phyloP scores from a whole-genome alignment of 129 eudicot species.

The Chrysanthemum seticuspe region DNA sequence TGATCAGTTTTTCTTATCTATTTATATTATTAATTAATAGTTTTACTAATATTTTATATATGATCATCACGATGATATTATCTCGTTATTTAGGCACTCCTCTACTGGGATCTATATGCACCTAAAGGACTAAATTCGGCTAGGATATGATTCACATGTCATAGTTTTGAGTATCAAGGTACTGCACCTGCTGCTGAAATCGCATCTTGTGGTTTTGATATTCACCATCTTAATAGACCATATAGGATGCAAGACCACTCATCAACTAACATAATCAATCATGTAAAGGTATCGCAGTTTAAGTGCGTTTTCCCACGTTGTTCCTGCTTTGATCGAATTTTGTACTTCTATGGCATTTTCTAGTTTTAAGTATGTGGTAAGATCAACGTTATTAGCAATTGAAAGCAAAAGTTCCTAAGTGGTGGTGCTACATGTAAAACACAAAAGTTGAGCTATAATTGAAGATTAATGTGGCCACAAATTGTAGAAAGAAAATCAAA shows the following conservation, averaged over 20 bases:
- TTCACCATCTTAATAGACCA: slow-evolving; percentile 77
- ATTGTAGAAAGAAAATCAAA: too few relatives aligned
- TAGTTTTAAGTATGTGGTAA: too few relatives aligned
- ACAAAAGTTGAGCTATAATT: too few relatives aligned
- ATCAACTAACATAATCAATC: slow-evolving; percentile 68
- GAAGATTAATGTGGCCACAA: slow-evolving; percentile 2
- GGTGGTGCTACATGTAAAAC: too few relatives aligned
- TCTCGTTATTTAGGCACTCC: slow-evolving; percentile 62
- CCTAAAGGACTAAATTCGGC: slow-evolving; percentile 94
- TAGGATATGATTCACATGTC: slow-evolving; percentile 93
- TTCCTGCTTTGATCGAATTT: too few relatives aligned
- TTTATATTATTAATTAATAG: background rate
- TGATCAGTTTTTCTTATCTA: background rate
- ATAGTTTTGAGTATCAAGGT: slow-evolving; percentile 97
- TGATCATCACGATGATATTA: background rate
- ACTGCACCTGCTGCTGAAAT: slow-evolving; percentile 84
- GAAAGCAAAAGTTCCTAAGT: too few relatives aligned
- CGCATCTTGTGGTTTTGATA: slow-evolving; percentile 95
- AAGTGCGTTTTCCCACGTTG: too few relatives aligned
- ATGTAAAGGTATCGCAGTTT: slow-evolving; percentile 64
- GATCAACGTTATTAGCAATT: too few relatives aligned
- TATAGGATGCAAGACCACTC: slow-evolving; percentile 97
- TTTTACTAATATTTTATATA: slow-evolving; percentile 12
- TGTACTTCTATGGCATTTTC: too few relatives aligned
- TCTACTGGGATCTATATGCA: slow-evolving; percentile 93